Base-by-base conservation (phyloP, 768 basidiomycete species). In the Nevesoporus exiguus region DNA sequence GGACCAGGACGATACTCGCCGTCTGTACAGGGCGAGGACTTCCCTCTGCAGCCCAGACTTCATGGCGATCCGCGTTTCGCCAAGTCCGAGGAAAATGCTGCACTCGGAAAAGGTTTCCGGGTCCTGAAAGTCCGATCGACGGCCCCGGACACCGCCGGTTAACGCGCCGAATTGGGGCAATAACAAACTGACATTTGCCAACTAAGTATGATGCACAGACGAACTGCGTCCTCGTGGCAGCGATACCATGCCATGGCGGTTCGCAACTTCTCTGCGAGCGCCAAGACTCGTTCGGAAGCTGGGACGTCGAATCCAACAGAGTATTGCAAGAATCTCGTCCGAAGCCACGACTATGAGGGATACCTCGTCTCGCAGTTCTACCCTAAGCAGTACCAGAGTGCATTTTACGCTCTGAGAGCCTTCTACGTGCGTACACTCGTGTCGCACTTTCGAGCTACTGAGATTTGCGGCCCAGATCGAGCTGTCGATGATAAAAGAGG, bases 301-400 rank as follows among this genome's bases (percentile, higher is more conserved):
- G 69, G 66, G 45, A 57, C 61, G 22, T 64, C 66, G 33, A 64
- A 83, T 59, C 79, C 86, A 37, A 65, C 71, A 15, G 76, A 75
- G 41, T 91, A 90, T 64, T 94, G 91, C 79, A 78, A 68, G 54
- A 76, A 82, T 34, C 74, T 88, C 52, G 85, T 93, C 49, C 83
- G 77, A 55, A 87, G 83, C 72, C 82, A 89, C 62, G 91, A 94
- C 75, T 89, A 92, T 66, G 89, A 92, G 48, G 84, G 86, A 15
- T 91, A 79, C 65, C 75, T 94, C 27, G 74, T 78, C 29, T 82
- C 84, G 5, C 83, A 84, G 39, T 81, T 89, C 67, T 93, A 82
- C 63, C 87, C 90, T n/a, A 71, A 72, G n/a, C 66, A 74, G n/a
- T 61, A 77, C 53, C 84, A 82, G 69, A 76, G 72, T 66, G 86